Percentiles rank a stretch among this genome's conserved stretches.
These are phyloP conservation scores for Begonia loranthoides DNA, from an alignment of 306 rosid genomes.

Conservation along the genomic window DNA sequence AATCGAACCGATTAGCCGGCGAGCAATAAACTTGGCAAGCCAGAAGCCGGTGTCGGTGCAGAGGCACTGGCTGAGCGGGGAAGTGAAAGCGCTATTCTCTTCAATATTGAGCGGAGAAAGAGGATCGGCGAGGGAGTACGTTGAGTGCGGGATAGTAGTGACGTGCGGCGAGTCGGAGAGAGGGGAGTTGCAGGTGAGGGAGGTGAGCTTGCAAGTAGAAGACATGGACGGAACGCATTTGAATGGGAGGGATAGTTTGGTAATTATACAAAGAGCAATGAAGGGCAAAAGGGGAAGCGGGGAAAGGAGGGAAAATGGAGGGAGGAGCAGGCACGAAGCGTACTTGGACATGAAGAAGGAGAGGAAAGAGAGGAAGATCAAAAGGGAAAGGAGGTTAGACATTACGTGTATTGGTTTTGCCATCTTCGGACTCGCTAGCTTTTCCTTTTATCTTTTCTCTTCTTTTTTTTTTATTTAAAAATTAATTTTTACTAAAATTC, in stretches of 20 bases:
- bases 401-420: slow-evolving; percentile 35
- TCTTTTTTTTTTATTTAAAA: too few species aligned
- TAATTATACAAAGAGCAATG: slow-evolving; percentile 32
- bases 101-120: slow-evolving; percentile 29
- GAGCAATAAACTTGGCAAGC: slow-evolving; percentile 62
- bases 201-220: slow-evolving; percentile 48
- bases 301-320: slow-evolving; percentile 3
- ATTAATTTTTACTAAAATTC: too few species aligned
- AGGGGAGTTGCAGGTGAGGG: slow-evolving; percentile 44
- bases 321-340: slow-evolving; percentile 22
- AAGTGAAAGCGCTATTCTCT: slow-evolving; percentile 37
- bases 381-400: slow-evolving; percentile 51
- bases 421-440: slow-evolving; percentile 14
- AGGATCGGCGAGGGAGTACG: slow-evolving; percentile 44
- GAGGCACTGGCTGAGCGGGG: slow-evolving; percentile 70
- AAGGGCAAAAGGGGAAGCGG: slow-evolving; percentile 32
- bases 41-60: slow-evolving; percentile 32
- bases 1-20: slow-evolving; percentile 30
- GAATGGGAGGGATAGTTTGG: slow-evolving; percentile 61
- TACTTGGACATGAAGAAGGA: slow-evolving; percentile 25
- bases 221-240: slow-evolving; percentile 56
- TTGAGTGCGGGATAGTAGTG: slow-evolving; percentile 29
- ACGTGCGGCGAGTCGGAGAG: slow-evolving; percentile 31
- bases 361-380: slow-evolving; percentile 33
- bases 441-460: neutral